Percentiles rank a stretch among this genome's conserved stretches.
Evolutionary conservation across 805 yeast species (phyloP).

Genomic region (Barnettozyma siamensis): DNA sequence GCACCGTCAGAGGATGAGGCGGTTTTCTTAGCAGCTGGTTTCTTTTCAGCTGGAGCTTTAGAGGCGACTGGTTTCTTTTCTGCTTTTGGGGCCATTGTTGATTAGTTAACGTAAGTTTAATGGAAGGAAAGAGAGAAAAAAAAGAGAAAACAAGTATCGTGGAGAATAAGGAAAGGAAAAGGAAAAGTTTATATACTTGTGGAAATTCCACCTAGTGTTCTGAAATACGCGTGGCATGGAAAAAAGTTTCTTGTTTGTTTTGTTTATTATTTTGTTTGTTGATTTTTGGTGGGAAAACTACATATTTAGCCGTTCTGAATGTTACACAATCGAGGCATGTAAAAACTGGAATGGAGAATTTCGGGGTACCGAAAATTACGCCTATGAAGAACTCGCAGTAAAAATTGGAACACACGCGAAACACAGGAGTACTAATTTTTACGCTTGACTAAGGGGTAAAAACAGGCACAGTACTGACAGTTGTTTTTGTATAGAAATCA

Average conservation of each 20-base stretch:
- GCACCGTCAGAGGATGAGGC: conserved; percentile 69
- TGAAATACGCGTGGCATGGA: neutral
- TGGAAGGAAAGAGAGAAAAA: conserved; percentile 1
- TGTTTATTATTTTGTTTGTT: neutral
- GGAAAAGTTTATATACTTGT: conserved; percentile 12
- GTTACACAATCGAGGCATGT: conserved; percentile 8
- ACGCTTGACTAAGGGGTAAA: neutral
- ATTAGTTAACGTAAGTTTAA: conserved; percentile 8
- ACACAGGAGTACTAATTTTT: neutral
- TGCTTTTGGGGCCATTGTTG: conserved; percentile 54
- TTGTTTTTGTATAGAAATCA: neutral
- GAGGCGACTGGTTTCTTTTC: conserved; percentile 77
- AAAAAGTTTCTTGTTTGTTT: neutral
- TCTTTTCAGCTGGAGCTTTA: conserved; percentile 96
- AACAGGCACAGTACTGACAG: neutral
- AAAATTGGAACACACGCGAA: neutral
- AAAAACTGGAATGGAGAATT: conserved; percentile 2
- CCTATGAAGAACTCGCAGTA: no score
- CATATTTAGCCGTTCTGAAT: conserved; percentile 6
- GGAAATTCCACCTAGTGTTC: neutral
- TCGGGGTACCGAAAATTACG: neutral
- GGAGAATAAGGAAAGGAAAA: conserved; percentile 12
- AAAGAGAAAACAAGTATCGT: conserved; percentile 1
- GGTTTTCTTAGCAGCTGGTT: conserved; percentile 88
- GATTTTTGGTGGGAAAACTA: neutral